Evolutionary conservation across 805 yeast species (phyloP).

Genomic region (Lachancea meyersii): DNA sequence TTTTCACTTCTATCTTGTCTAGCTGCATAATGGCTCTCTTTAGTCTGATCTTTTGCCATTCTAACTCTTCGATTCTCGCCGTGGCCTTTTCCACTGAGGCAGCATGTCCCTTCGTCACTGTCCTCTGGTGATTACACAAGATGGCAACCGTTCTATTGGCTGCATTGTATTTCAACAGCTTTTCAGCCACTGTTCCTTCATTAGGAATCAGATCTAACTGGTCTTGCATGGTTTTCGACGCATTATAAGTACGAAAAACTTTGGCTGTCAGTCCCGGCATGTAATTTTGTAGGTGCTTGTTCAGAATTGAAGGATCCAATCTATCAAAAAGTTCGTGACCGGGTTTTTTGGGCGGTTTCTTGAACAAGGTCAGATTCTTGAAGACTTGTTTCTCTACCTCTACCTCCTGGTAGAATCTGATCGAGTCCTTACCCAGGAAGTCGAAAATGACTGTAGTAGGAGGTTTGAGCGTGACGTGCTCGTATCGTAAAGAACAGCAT

Average conservation of each 20-base stretch:
- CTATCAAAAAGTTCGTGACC: constrained; percentile 93
- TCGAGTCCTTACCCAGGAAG: constrained; percentile 92
- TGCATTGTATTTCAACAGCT: constrained; percentile 81
- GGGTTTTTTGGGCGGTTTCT: constrained; percentile 79
- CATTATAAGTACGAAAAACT: constrained; percentile 95
- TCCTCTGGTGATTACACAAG: constrained; percentile 93
- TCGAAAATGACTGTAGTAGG: constrained; percentile 85
- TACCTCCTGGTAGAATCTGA: constrained; percentile 85
- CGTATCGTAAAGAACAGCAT: constrained; percentile 88
- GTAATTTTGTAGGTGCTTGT: constrained; percentile 81
- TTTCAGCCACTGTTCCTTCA: constrained; percentile 82
- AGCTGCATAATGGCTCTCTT: constrained; percentile 64
- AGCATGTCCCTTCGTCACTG: constrained; percentile 81
- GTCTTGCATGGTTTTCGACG: constrained; percentile 95
- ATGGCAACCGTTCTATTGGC: constrained; percentile 95
- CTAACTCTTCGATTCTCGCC: constrained; percentile 70
- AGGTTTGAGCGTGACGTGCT: constrained; percentile 79
- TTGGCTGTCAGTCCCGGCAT: constrained; percentile 94
- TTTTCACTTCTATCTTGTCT: constrained; percentile 47
- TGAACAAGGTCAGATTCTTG: constrained; percentile 80
- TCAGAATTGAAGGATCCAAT: constrained; percentile 73
- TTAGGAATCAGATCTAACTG: constrained; percentile 80
- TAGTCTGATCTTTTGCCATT: constrained; percentile 74
- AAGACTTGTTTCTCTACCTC: constrained; percentile 89
- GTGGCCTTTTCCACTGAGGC: constrained; percentile 70